Evolutionary conservation across 164 flowering plant genomes (phyloP), one percentile per base, ranked within the genome.

Genomic region (Umbellularia californica): DNA sequence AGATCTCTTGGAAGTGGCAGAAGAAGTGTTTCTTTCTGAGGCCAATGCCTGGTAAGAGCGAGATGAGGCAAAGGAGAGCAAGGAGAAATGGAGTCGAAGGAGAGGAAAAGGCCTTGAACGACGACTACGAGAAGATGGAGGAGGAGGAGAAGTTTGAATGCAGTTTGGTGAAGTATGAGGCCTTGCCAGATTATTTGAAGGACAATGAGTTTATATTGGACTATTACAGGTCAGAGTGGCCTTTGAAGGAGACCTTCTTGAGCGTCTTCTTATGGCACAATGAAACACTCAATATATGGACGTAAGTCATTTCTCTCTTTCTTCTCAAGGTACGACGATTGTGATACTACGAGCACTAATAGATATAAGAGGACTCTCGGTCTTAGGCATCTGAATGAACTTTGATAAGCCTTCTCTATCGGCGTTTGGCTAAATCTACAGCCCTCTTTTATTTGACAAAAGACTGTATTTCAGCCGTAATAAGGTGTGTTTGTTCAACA

Each of bases 221-320:
- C 73, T 69, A 92, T 83, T 95, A 95, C 78, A 78, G 98, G 68
- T 85, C 85, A 23, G 98, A 95, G 70, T 95, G 98, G 98, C 90
- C 99, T 0, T 63, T 95, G 72, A 89, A 84, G 77, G 92, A 93
- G 70, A 84, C 85, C 3, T n/a, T 88, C 68, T 70, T 87, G 66
- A 90, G 98, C 82, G 80, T 86, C 22, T 93, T 95, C 74, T 77
- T 87, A 12, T 89, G 85, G 94, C 99, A 93, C 83, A 95, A 95
- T 77, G 99, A 95, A 75, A 93, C 97, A 67, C 89, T 95, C 51
- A 95, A 95, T 66, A 80, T 95, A 33, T 95, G 99, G 98, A 90
- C 99, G 99, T 95, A 80, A 77, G 91, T 9, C 47, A 41, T 41
- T 41, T 41, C 47, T 41, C 47, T 41, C 47, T 9, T 41, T 41